Evolutionary conservation across 306 rosid genomes (phyloP), one percentile per base, ranked within the genome.

Genomic region (Cicer cuneatum): DNA sequence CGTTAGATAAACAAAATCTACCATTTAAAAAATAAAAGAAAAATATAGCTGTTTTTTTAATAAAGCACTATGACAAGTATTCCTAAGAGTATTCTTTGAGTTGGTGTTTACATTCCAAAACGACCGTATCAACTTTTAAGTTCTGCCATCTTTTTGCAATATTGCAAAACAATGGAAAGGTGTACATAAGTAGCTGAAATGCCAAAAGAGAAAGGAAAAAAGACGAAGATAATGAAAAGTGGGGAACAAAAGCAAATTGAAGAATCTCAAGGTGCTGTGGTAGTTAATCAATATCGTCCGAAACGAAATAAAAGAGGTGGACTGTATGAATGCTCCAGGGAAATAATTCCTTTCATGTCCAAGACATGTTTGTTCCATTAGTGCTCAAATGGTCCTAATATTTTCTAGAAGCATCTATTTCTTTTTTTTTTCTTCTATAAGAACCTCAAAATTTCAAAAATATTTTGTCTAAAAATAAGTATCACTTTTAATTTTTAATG

Each of bases 371-470:
- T 77, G 59, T 65, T 54, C 56, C 49, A 45, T 58, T 63, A 72
- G 85, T 87, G 86, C 81, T 70, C 42, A 52, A 78, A 66, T 82
- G 87, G 83, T 76, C 91, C 90, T 83, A 74, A 70, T 73, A 16
- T 67, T 76, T 72, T 62, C 77, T 24, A 46, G 79, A 81, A 81
- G 85, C 82, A 81, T 73, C 61, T 10, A 56, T 46, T 54, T 45
- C 69, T 75, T 74, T 11, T 54, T 45, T 68, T 75, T 74, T 11
- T 79, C 74, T 85, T 77, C 79, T 72, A 62, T 21, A 24, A 24
- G 3, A 24, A 24, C 21, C 21, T 24, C 33, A 24, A 2, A 2
- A 2, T 24, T 24, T 24, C 33, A 24, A 24, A 24, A 24, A 24
- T 24, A 24, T 24, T 24, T 2, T 24, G 29, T 24, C 3, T 24